A percentile compares a stretch with the other conserved stretches of the same genome.
Evolutionary conservation across 2,329 filamentous ascomycete species (phyloP).

Genomic region (Dendryphion nanum): DNA sequence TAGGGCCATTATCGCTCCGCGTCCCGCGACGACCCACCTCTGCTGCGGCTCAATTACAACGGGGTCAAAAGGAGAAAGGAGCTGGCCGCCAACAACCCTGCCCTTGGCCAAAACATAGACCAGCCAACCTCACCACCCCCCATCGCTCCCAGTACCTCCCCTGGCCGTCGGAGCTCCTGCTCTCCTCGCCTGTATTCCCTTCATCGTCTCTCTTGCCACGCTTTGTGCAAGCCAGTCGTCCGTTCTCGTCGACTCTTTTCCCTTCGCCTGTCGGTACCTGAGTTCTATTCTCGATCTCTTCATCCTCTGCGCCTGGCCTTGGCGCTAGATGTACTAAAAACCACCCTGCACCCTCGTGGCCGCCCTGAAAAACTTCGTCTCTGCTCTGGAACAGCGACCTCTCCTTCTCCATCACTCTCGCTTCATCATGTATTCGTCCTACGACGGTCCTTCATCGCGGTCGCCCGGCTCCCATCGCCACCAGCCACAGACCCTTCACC

Average conservation of each 20-base stretch:
- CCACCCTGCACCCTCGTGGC: conserved; percentile 16
- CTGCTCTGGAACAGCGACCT: conserved; percentile 1
- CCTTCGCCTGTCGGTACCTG: too few species aligned
- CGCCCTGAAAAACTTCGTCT: conserved; percentile 11
- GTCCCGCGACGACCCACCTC: conserved; percentile 16
- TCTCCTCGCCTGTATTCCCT: conserved; percentile 14
- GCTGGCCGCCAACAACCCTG: conserved; percentile 16
- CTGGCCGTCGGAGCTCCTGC: conserved; percentile 9
- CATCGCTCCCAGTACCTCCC: conserved; percentile 9
- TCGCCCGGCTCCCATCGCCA: conserved; percentile 73
- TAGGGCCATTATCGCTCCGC: conserved; percentile 3
- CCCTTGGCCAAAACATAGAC: conserved; percentile 15
- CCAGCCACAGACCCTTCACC: conserved; percentile 59
- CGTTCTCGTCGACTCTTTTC: too few species aligned
- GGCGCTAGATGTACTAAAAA: conserved; percentile 24
- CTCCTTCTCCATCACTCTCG: conserved; percentile 13
- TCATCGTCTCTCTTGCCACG: too few species aligned
- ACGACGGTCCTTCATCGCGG: conserved; percentile 54
- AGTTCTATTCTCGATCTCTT: too few species aligned
- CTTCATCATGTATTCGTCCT: conserved; percentile 36
- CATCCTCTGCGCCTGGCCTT: conserved; percentile 19
- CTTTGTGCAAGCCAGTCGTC: too few species aligned
- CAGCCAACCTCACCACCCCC: conserved; percentile 19
- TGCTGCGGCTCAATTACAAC: conserved; percentile 21
- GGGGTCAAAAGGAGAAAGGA: conserved; percentile 24